Evolutionary conservation across 257 asterid species (phyloP).

Genomic region (Gentiana straminea): DNA sequence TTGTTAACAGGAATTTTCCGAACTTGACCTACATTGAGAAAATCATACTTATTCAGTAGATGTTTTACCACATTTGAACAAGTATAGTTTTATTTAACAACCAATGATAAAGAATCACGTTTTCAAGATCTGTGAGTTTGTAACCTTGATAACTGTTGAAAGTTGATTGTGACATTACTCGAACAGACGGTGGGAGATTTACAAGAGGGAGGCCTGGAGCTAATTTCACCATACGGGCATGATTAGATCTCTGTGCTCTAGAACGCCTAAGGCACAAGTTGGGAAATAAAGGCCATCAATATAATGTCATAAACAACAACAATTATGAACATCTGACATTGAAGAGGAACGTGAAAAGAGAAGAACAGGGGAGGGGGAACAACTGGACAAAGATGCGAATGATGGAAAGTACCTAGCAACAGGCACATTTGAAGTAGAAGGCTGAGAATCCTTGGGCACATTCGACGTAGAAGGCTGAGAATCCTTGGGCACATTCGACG

Average conservation of each 20-base stretch:
- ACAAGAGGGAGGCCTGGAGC: constrained; percentile 95
- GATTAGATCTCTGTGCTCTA: constrained; percentile 50
- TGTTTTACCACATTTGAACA: constrained; percentile 15
- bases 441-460: no score
- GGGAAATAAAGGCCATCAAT: constrained; percentile 43
- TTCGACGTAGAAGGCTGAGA: constrained; percentile 11
- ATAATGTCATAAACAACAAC: constrained; percentile 1
- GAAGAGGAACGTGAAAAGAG: constrained; percentile 7
- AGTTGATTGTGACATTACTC: constrained; percentile 84
- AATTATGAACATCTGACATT: constrained; percentile 1
- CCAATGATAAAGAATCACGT: constrained; percentile 14
- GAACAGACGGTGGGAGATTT: constrained; percentile 94
- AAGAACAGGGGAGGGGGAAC: neutral
- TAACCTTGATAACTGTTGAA: constrained; percentile 47
- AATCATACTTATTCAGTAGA: constrained; percentile 16
- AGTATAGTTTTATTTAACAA: constrained; percentile 4
- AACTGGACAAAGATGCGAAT: neutral
- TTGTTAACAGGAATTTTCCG: constrained; percentile 15
- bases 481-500: constrained; percentile 8
- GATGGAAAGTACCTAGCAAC: constrained; percentile 35
- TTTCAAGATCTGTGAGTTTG: constrained; percentile 22
- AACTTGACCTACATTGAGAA: constrained; percentile 19
- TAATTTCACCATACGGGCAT: constrained; percentile 66
- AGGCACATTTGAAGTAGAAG: constrained; percentile 17
- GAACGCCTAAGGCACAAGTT: constrained; percentile 41